These are phyloP conservation scores for Camellia granthamiana DNA, from an alignment of 148 eudicot genomes.

Conservation along the genomic window DNA sequence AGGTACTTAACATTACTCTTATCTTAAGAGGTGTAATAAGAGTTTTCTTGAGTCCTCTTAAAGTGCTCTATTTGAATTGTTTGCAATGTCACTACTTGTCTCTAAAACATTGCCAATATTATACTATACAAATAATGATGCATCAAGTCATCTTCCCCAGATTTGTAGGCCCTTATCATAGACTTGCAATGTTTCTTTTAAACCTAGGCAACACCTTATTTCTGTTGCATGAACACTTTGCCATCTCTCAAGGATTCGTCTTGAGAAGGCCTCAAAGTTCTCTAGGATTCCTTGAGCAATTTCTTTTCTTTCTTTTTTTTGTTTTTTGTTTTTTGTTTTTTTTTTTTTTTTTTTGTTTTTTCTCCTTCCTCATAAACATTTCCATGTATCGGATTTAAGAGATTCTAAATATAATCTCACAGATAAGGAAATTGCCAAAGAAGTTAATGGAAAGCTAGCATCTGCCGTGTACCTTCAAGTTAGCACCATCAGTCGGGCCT, in stretches of 20 bases:
- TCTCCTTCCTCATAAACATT: conserved; percentile 32
- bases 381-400: conserved; percentile 41
- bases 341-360: too few relatives aligned
- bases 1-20: too few relatives aligned
- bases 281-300: background rate
- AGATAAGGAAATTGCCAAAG: too few relatives aligned
- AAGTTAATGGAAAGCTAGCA: conserved; percentile 30
- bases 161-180: background rate
- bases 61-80: background rate
- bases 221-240: background rate
- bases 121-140: background rate
- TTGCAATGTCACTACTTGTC: background rate
- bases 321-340: too few relatives aligned
- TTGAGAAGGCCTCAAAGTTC: background rate
- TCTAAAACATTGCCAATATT: background rate
- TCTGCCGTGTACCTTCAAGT: conserved; percentile 83
- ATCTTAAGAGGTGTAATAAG: too few relatives aligned
- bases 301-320: too few relatives aligned
- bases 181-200: background rate
- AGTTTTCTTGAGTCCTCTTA: background rate
- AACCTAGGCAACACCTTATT: background rate
- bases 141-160: background rate
- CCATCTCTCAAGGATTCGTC: background rate
- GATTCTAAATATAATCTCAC: conserved; percentile 4
- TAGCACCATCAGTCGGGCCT: conserved; percentile 78